These are phyloP conservation scores for Phaeoacremonium minimum DNA, from an alignment of 2,329 filamentous ascomycete species.

Conservation along the genomic window DNA sequence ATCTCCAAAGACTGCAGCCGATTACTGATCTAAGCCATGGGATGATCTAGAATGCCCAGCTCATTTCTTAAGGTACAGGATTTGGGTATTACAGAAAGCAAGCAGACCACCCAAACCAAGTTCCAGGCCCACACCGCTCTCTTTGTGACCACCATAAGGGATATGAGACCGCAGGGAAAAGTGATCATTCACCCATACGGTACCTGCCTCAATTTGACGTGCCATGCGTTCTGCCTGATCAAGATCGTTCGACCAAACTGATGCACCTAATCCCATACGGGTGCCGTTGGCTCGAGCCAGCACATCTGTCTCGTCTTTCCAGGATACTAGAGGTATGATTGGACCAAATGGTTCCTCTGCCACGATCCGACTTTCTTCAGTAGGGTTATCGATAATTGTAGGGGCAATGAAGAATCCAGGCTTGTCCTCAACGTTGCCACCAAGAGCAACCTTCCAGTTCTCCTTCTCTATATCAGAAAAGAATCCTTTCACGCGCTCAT, in stretches of 20 bases:
- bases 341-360: slow-evolving; percentile 47
- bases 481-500: slow-evolving; percentile 43
- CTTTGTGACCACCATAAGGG: slow-evolving; percentile 46
- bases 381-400: slow-evolving; percentile 57
- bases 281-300: slow-evolving; percentile 41
- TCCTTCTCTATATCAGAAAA: slow-evolving; percentile 37
- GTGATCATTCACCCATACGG: slow-evolving; percentile 49
- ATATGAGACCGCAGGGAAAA: slow-evolving; percentile 33
- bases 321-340: slow-evolving; percentile 40
- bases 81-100: slow-evolving; percentile 21
- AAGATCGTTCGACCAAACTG: slow-evolving; percentile 47
- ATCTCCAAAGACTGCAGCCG: too few species aligned
- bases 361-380: slow-evolving; percentile 51
- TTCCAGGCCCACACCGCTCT: slow-evolving; percentile 45
- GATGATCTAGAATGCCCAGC: too few species aligned
- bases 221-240: slow-evolving; percentile 41
- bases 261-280: slow-evolving; percentile 46
- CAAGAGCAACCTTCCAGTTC: slow-evolving; percentile 38
- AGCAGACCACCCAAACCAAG: slow-evolving; percentile 33
- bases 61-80: too few species aligned
- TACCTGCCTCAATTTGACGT: slow-evolving; percentile 44
- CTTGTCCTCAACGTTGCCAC: slow-evolving; percentile 29
- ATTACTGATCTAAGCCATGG: too few species aligned
- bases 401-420: slow-evolving; percentile 54
- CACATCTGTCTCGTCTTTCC: slow-evolving; percentile 39